Evolutionary conservation across 345 rosid genomes (phyloP).

Genomic region (Moringa oleifera): DNA sequence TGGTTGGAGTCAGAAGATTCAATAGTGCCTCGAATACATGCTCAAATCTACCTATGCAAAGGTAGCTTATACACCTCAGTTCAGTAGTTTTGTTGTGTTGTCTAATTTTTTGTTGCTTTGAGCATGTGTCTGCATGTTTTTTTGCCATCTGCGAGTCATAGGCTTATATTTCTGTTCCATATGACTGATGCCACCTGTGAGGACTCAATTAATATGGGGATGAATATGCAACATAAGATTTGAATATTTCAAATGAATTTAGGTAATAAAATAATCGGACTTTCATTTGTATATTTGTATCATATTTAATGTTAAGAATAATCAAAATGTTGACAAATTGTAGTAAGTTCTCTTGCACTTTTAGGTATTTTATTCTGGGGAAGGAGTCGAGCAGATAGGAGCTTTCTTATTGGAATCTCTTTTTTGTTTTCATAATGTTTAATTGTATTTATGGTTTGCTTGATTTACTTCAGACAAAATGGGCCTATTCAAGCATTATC

Average conservation of each 20-base stretch:
- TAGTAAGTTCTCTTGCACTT: background rate
- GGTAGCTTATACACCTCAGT: conserved; percentile 34
- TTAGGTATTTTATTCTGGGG: background rate
- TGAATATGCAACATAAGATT: background rate
- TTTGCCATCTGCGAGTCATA: background rate
- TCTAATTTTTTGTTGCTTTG: too few relatives aligned
- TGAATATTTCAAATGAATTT: background rate
- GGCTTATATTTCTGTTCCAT: background rate
- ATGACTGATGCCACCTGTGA: background rate
- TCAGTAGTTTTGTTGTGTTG: background rate
- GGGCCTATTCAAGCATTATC: conserved; percentile 54
- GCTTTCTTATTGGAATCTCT: background rate
- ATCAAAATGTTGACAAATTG: too few relatives aligned
- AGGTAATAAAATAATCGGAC: background rate
- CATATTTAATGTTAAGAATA: background rate
- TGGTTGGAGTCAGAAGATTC: conserved; percentile 44
- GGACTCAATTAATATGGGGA: background rate
- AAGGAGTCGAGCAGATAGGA: too few relatives aligned
- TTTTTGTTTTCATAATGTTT: background rate
- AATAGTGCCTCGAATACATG: conserved; percentile 37
- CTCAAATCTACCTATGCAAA: conserved; percentile 45
- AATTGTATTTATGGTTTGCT: background rate
- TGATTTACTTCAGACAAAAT: conserved; percentile 47
- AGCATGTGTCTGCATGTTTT: background rate
- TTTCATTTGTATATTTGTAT: background rate